phyloP scores from a whole-genome alignment of 768 basidiomycete species.

The Tylopilus sp. region DNA sequence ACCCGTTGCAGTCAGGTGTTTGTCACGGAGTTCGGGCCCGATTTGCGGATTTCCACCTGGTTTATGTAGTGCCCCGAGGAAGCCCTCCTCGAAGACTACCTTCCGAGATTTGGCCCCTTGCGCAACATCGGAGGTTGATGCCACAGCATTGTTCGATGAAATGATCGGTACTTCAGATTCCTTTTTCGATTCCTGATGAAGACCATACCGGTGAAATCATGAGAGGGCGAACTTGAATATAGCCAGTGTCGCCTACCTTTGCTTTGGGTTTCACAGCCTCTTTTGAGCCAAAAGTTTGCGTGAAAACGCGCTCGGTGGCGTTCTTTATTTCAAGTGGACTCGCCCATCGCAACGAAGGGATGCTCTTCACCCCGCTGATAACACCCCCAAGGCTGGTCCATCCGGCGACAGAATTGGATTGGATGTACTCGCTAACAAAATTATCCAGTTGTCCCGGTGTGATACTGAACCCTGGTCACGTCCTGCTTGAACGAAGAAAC shows the following conservation, averaged over 20 bases:
- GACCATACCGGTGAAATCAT: neutral
- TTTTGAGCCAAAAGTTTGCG: constrained; percentile 68
- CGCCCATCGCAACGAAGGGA: constrained; percentile 74
- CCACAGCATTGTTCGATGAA: constrained; percentile 19
- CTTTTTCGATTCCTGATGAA: constrained; percentile 49
- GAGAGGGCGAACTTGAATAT: neutral
- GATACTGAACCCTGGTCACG: constrained; percentile 68
- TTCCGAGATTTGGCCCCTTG: constrained; percentile 40
- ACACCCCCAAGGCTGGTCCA: constrained; percentile 75
- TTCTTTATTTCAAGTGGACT: constrained; percentile 82
- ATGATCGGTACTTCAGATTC: constrained; percentile 22
- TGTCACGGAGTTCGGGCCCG: constrained; percentile 68
- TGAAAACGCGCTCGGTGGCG: constrained; percentile 67
- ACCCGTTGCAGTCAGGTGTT: constrained; percentile 75
- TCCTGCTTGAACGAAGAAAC: constrained; percentile 1
- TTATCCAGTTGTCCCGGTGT: constrained; percentile 58
- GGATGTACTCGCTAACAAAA: constrained; percentile 55
- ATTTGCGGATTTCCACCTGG: constrained; percentile 93
- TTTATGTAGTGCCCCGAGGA: constrained; percentile 87
- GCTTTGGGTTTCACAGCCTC: constrained; percentile 60
- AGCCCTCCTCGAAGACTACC: constrained; percentile 90
- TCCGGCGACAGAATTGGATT: constrained; percentile 51
- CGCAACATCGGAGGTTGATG: constrained; percentile 33
- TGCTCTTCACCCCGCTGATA: constrained; percentile 59
- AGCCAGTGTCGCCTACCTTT: constrained; percentile 45